A percentile compares a stretch with the other conserved stretches of the same genome.
Evolutionary conservation across 352 stramenopile species (phyloP).

Genomic region (Phytopythium ostracodes): DNA sequence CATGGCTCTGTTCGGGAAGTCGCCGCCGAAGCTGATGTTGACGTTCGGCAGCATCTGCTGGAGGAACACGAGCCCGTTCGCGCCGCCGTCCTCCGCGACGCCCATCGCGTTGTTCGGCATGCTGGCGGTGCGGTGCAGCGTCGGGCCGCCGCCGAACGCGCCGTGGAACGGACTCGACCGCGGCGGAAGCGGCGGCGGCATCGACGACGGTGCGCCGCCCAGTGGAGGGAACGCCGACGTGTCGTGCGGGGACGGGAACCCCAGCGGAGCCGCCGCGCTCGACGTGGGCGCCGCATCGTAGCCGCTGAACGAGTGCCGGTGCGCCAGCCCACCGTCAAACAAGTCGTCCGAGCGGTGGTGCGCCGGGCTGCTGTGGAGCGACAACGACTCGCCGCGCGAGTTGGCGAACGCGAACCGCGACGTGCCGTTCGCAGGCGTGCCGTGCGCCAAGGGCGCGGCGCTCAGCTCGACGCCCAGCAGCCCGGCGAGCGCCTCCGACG

Average conservation of each 20-base stretch:
- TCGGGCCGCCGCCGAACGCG: conserved; percentile 16
- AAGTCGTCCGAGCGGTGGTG: conserved; percentile 1
- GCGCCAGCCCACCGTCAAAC: not conserved
- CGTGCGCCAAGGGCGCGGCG: conserved; percentile 37
- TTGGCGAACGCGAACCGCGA: conserved; percentile 85
- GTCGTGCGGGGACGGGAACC: conserved; percentile 26
- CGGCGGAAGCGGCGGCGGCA: conserved; percentile 20
- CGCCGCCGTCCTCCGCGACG: conserved; percentile 21
- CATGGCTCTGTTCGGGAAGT: conserved; percentile 34
- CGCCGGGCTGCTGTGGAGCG: not conserved
- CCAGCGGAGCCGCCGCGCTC: conserved; percentile 6
- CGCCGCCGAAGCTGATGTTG: conserved; percentile 83
- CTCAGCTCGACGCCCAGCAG: conserved; percentile 59
- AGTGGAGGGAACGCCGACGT: conserved; percentile 38
- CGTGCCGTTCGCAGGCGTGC: conserved; percentile 30
- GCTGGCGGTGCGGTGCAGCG: conserved; percentile 7
- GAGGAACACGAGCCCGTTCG: conserved; percentile 64
- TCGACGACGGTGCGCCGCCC: conserved; percentile 23
- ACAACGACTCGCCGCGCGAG: conserved; percentile 15
- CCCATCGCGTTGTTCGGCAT: conserved; percentile 7
- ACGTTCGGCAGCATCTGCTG: conserved; percentile 88
- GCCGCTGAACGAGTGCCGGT: conserved; percentile 19
- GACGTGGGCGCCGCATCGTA: conserved; percentile 11
- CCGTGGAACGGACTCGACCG: conserved; percentile 24
- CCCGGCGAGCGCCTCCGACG: conserved; percentile 65